These are phyloP conservation scores for Boletus subparvulus DNA, from an alignment of 768 basidiomycete genomes.

Conservation along the genomic window DNA sequence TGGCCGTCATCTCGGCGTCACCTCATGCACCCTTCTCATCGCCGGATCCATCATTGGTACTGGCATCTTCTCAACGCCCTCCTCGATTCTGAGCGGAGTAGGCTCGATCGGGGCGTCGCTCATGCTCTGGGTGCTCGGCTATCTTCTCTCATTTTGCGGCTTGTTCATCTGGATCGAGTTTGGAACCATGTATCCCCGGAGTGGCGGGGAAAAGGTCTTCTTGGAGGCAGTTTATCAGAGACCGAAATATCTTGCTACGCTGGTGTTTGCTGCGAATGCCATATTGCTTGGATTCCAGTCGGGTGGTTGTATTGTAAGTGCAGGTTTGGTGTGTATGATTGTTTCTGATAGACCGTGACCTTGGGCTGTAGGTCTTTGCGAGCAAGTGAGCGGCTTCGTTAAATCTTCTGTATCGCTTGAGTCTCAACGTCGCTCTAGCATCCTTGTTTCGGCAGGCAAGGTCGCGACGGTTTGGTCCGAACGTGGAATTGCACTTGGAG, in stretches of 20 bases:
- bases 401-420: accelerated
- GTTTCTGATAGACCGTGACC: background rate
- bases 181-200: constrained; percentile 61
- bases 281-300: constrained; percentile 45
- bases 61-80: constrained; percentile 61
- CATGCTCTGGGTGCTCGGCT: constrained; percentile 63
- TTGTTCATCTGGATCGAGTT: constrained; percentile 63
- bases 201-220: constrained; percentile 64
- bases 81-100: constrained; percentile 53
- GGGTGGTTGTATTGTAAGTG: constrained; percentile 47
- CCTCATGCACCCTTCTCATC: constrained; percentile 54
- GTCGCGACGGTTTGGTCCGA: constrained; percentile 48
- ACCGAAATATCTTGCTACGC: constrained; percentile 48
- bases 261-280: constrained; percentile 48
- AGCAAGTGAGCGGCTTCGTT: constrained; percentile 25
- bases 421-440: constrained; percentile 32
- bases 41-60: constrained; percentile 59
- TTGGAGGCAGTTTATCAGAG: constrained; percentile 52
- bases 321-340: background rate
- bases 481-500: constrained; percentile 61
- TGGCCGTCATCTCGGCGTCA: constrained; percentile 54
- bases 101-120: constrained; percentile 59
- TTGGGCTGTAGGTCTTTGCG: constrained; percentile 30
- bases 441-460: constrained; percentile 48
- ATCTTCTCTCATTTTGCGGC: constrained; percentile 55